These are phyloP conservation scores for Russula compacta DNA, from an alignment of 768 basidiomycete genomes.

Conservation along the genomic window DNA sequence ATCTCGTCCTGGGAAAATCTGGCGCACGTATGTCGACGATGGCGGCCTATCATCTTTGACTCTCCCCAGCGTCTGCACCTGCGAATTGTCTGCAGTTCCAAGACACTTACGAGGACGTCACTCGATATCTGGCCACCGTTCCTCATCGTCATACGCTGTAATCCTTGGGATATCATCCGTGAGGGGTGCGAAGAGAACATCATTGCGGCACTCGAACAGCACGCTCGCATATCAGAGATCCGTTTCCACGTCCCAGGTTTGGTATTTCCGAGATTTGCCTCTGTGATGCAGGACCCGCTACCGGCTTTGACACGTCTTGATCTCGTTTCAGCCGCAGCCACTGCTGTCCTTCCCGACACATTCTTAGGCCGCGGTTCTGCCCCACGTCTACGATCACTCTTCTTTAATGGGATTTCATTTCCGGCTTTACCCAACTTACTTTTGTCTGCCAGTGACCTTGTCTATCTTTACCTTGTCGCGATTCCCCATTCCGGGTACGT, in stretches of 20 bases:
- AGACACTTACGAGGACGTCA: neutral
- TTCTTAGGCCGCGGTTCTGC: too few relatives aligned
- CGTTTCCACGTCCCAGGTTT: too few relatives aligned
- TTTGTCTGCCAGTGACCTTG: neutral
- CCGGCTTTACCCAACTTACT: neutral
- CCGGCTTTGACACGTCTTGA: neutral
- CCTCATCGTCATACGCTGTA: neutral
- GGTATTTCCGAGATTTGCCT: too few relatives aligned
- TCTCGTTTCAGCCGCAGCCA: neutral
- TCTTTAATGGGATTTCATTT: neutral
- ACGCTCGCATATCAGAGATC: too few relatives aligned
- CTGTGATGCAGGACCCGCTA: neutral
- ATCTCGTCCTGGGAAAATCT: too few relatives aligned
- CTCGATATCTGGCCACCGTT: neutral
- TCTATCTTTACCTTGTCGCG: neutral
- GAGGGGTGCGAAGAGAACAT: too few relatives aligned
- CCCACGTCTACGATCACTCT: too few relatives aligned
- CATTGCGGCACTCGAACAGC: too few relatives aligned
- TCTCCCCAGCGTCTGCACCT: neutral
- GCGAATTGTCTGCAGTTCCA: neutral
- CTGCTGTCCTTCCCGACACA: too few relatives aligned
- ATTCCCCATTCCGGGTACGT: neutral
- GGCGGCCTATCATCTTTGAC: too few relatives aligned
- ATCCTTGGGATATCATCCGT: too few relatives aligned
- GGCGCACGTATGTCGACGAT: too few relatives aligned